Evolutionary conservation across 331 rosid genomes (phyloP).

Genomic region (Prunus yedoensis): DNA sequence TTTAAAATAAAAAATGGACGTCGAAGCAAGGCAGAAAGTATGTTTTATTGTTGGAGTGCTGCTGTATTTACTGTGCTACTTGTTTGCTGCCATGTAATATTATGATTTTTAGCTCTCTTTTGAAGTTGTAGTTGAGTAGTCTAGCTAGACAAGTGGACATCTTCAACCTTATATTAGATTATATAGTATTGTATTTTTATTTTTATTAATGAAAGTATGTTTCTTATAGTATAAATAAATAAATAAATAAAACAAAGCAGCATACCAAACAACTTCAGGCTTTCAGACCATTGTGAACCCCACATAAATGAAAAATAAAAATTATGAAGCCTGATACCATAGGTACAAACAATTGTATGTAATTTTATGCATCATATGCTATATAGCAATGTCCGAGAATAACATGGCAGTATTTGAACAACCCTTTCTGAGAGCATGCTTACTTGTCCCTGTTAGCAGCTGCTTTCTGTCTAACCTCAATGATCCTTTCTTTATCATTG

Average conservation of each 20-base stretch:
- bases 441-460: slow-evolving; percentile 92
- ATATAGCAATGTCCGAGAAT: not conserved
- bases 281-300: not conserved
- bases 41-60: too few species aligned
- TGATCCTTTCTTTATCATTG: slow-evolving; percentile 87
- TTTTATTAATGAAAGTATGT: too few species aligned
- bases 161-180: too few species aligned
- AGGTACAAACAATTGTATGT: not conserved
- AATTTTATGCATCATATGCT: not conserved
- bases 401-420: not conserved
- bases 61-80: too few species aligned
- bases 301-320: not conserved
- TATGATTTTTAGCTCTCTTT: too few species aligned
- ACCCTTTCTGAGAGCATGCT: slow-evolving; percentile 28
- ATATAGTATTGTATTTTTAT: too few species aligned
- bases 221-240: not conserved
- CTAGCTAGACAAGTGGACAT: too few species aligned
- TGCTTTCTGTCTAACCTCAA: slow-evolving; percentile 95
- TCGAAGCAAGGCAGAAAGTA: too few species aligned
- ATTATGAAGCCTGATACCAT: not conserved
- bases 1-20: not conserved
- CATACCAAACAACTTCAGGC: not conserved
- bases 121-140: too few species aligned
- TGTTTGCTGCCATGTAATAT: too few species aligned
- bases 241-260: not conserved